A percentile compares a stretch with the other conserved stretches of the same genome.
Evolutionary conservation across 2,329 filamentous ascomycete genomes (phyloP).

Genomic region (Scedosporium dehoogii): DNA sequence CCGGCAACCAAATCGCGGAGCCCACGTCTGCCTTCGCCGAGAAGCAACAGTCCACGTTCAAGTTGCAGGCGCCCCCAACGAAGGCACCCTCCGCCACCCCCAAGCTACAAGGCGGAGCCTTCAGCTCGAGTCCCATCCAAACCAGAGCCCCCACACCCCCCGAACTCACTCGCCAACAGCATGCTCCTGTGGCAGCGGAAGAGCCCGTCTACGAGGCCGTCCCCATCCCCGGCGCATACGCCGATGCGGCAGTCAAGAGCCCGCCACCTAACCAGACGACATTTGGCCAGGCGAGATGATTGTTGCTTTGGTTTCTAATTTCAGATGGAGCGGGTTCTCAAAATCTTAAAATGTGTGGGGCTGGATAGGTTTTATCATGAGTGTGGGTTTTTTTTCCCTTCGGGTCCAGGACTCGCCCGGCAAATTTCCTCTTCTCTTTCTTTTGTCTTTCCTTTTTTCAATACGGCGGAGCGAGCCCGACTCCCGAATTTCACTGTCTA

Average conservation of each 20-base stretch:
- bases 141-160: conserved; percentile 23
- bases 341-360: not conserved
- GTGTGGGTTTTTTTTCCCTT: too few relatives aligned
- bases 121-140: conserved; percentile 39
- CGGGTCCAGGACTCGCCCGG: too few relatives aligned
- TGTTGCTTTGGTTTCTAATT: not conserved
- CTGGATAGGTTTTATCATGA: too few relatives aligned
- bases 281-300: conserved; percentile 26
- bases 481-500: not conserved
- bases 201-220: conserved; percentile 80
- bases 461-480: not conserved
- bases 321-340: not conserved
- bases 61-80: conserved; percentile 73
- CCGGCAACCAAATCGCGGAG: conserved; percentile 45
- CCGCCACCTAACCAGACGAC: conserved; percentile 34
- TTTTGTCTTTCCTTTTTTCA: not conserved
- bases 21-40: conserved; percentile 51
- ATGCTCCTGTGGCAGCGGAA: conserved; percentile 61
- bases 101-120: conserved; percentile 52
- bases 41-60: conserved; percentile 55
- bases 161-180: conserved; percentile 44
- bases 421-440: not conserved
- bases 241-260: conserved; percentile 42
- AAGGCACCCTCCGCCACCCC: conserved; percentile 72
- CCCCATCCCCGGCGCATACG: conserved; percentile 80